phyloP scores from a whole-genome alignment of 2,329 filamentous ascomycete genomes.

The Trichoderma guizhouense region DNA sequence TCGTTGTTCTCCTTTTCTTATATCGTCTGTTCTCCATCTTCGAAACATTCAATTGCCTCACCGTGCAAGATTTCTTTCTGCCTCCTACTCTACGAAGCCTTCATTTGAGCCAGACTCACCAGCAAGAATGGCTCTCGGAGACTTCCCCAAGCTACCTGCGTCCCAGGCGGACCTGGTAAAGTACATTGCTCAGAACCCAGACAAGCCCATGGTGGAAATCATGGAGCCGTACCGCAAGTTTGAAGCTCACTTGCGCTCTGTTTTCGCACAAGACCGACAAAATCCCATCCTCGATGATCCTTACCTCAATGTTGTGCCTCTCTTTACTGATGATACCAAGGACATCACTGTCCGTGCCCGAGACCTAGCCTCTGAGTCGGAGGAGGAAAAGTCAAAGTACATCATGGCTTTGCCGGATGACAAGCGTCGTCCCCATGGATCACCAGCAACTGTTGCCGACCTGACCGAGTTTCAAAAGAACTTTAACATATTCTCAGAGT shows the following conservation, averaged over 20 bases:
- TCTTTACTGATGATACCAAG: conserved; percentile 58
- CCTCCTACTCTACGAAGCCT: not conserved
- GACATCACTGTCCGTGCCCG: conserved; percentile 62
- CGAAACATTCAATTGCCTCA: not conserved
- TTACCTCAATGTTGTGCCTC: conserved; percentile 61
- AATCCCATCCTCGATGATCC: conserved; percentile 56
- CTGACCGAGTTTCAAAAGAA: conserved; percentile 73
- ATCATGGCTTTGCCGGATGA: conserved; percentile 64
- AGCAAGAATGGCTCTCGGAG: conserved; percentile 34
- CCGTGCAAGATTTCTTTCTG: not conserved
- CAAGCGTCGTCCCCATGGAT: conserved; percentile 59
- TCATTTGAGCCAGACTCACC: conserved; percentile 8
- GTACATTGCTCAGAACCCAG: conserved; percentile 54
- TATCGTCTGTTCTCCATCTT: not conserved
- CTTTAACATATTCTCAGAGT: conserved; percentile 79
- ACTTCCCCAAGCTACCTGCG: conserved; percentile 46
- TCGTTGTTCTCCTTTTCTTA: not conserved
- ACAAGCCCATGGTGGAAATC: conserved; percentile 54
- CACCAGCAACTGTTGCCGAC: conserved; percentile 64
- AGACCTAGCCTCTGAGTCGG: conserved; percentile 53
- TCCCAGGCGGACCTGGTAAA: conserved; percentile 43
- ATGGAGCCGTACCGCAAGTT: conserved; percentile 65
- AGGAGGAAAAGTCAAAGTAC: conserved; percentile 60
- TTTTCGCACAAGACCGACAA: conserved; percentile 65
- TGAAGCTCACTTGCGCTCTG: conserved; percentile 62